phyloP scores from a whole-genome alignment of 148 eudicot genomes.

The Vaccinium darrowii region DNA sequence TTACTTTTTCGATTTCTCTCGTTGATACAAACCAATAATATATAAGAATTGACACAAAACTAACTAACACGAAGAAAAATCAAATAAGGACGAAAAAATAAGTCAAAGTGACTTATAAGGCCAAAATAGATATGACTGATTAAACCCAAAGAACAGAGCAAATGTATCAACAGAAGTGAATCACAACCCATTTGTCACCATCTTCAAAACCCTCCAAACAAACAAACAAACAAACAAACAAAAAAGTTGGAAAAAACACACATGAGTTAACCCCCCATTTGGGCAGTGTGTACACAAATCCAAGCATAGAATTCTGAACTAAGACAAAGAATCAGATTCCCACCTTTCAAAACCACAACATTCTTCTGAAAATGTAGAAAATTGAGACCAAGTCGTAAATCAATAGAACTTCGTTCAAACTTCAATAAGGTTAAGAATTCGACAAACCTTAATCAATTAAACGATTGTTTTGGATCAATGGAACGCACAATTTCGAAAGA shows the following conservation, averaged over 20 bases:
- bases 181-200: not conserved
- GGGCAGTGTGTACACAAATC: not conserved
- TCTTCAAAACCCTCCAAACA: not conserved
- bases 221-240: not conserved
- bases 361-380: not conserved
- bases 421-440: slow-evolving; percentile 8
- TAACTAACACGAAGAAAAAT: too few species aligned
- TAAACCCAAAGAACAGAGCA: not conserved
- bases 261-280: not conserved
- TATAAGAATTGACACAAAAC: too few species aligned
- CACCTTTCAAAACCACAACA: not conserved
- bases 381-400: not conserved
- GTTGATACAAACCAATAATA: too few species aligned
- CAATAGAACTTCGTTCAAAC: not conserved
- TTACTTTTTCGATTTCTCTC: too few species aligned
- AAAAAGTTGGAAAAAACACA: not conserved
- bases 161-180: not conserved
- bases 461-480: too few species aligned
- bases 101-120: too few species aligned
- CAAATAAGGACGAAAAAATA: too few species aligned
- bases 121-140: too few species aligned
- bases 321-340: not conserved
- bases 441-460: not conserved
- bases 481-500: not conserved
- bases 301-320: not conserved